Evolutionary conservation across 257 asterid species (phyloP), one percentile per base, ranked within the genome.

Genomic region (Nicotiana sylvestris): DNA sequence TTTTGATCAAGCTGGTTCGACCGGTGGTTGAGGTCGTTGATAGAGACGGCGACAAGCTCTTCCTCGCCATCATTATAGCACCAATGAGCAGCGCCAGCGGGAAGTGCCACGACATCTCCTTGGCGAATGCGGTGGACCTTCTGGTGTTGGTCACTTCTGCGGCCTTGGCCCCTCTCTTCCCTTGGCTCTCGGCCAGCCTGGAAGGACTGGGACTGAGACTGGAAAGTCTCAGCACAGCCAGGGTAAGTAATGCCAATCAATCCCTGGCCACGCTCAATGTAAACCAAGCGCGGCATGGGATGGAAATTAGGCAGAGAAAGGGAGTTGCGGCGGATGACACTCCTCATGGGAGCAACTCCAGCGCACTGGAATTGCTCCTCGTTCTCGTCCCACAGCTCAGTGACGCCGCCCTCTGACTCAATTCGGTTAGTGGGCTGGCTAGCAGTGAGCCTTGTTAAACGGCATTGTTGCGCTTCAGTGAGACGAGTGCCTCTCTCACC

Each of bases 161-260:
- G 88, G 15, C 84, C 86, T 83, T 79, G 85, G 15, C 87, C 77
- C 69, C 84, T 68, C 4, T 76, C 85, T 16, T 60, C 49, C 29
- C 69, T 83, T 53, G 13, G 3, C 74, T 82, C 43, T 17, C 83
- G 80, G 0, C 81, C 27, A 57, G 76, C 76, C 62, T 87, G 92
- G 0, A 95, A 87, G 0, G 95, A 76, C 25, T 33, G 55, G 16
- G 62, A 6, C 60, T 81, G 81, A 15, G 89, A 86, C 35, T 90
- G 95, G 86, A 80, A 94, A 0, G 98, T 92, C 69, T 92, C 95
- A 0, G 98, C 93, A 82, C 98, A 92, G 13, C 98, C 97, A 43
- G 97, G 89, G 4, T 87, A 5, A 89, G 86, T 0, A 0, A 84
- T 55, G 51, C 95, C 96, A 3, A 81, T 53, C 21, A 86, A 67